Evolutionary conservation across 805 yeast species (phyloP), one percentile per base, ranked within the genome.

Genomic region (Pichia nakasei): DNA sequence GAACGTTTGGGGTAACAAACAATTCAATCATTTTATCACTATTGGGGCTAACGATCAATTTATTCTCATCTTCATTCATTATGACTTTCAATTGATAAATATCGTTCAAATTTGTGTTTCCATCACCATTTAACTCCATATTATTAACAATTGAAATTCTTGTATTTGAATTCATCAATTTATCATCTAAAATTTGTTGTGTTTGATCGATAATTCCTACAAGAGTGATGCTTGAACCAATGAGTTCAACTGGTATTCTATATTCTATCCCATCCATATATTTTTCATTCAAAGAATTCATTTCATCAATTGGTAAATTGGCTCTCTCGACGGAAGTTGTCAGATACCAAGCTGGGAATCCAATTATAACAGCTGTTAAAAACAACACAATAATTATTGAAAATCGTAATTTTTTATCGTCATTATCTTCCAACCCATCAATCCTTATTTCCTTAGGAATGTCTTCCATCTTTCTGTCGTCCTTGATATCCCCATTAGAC

Each of bases 301-400:
- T 68, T 36, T 65, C 64, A 1, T 60, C 63, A 12, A 65, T 54
- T 15, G 85, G 85, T 33, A 84, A 65, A 33, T 70, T 69, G 2
- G 86, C 84, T 43, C 88, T 65, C 52, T 78, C 71, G 18, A 81
- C 74, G 3, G 76, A 62, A 4, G 91, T 80, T 18, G 91, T 80
- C 22, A 53, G 46, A 31, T 64, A 53, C 78, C 83, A 82, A 43
- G 79, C 56, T 5, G 89, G 88, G 6, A 71, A 52, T 2, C 84
- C 87, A 19, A 77, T 48, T 2, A 63, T 38, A 5, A 58, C 43
- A 12, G 66, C 52, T 9, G 63, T 53, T 1, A 54, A 36, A 9
- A 61, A 34, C 24, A 64, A 54, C 2, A 61, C 52, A 17, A 50
- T 18, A 18, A 62, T 49, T 12, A 64, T 56, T 20, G 31, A 33